phyloP scores from a whole-genome alignment of 208 protist species.

The Acanthamoeba culbertsoni region DNA sequence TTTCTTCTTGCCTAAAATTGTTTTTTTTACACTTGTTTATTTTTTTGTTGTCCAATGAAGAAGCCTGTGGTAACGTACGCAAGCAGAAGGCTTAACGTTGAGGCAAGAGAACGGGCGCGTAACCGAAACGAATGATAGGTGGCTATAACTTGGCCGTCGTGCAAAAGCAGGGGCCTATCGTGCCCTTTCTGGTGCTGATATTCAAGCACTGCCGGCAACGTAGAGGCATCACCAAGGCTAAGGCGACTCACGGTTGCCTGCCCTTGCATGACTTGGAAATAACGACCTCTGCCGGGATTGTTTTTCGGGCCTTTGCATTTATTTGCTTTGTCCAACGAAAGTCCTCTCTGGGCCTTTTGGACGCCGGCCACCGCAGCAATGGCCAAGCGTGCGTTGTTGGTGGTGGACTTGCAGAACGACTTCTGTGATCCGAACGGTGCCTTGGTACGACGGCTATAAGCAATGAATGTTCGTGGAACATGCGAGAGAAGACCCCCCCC shows the following conservation, averaged over 20 bases:
- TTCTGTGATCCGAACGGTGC: conserved; percentile 68
- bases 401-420: conserved; percentile 84
- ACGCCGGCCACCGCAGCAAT: not conserved
- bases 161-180: not conserved
- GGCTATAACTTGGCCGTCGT: not conserved
- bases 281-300: too few species aligned
- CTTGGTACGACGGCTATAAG: not conserved
- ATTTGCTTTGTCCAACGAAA: too few species aligned
- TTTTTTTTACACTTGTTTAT: not conserved
- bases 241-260: not conserved
- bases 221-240: not conserved
- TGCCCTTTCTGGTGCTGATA: not conserved
- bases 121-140: not conserved
- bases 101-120: not conserved
- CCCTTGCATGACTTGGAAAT: too few species aligned
- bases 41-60: not conserved
- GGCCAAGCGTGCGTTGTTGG: conserved; percentile 70
- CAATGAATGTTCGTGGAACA: not conserved
- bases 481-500: not conserved
- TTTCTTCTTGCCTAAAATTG: not conserved
- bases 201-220: not conserved
- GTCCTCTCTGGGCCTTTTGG: too few species aligned
- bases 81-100: not conserved
- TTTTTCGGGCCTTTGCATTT: too few species aligned
- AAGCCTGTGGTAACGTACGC: not conserved